Evolutionary conservation across 371 early-diverging fungal genomes (phyloP).

Genomic region (Lichtheimia hyalospora): DNA sequence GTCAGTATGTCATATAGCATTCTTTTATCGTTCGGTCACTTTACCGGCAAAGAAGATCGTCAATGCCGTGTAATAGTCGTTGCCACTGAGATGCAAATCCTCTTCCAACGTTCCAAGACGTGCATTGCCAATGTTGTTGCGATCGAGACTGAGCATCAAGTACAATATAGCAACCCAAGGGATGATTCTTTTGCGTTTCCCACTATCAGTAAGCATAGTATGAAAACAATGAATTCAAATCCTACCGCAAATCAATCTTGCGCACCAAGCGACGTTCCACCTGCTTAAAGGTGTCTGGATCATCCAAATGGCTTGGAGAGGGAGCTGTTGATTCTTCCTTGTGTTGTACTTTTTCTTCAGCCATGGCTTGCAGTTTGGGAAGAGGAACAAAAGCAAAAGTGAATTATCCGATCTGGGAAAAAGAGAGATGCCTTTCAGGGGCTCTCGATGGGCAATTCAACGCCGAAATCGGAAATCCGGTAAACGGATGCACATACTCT

Average conservation of each 20-base stretch:
- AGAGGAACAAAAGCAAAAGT: too few species aligned
- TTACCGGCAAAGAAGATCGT: conserved; percentile 44
- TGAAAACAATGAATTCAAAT: not conserved
- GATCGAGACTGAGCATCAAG: conserved; percentile 36
- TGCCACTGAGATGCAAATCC: conserved; percentile 34
- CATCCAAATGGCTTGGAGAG: not conserved
- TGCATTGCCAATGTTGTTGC: conserved; percentile 51
- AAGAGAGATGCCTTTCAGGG: too few species aligned
- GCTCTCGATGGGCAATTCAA: too few species aligned
- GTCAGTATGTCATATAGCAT: not conserved
- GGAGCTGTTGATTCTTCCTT: not conserved
- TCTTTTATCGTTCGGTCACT: too few species aligned
- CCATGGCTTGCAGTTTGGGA: not conserved
- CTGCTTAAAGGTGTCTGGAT: not conserved
- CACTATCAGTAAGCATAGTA: too few species aligned
- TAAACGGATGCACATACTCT: too few species aligned
- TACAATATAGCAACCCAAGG: conserved; percentile 42
- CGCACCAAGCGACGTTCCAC: conserved; percentile 12
- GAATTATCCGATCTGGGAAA: too few species aligned
- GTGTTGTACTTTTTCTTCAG: not conserved
- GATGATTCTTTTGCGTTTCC: conserved; percentile 24
- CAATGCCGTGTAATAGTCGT: conserved; percentile 43
- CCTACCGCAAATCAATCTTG: conserved; percentile 18
- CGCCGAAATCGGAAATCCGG: too few species aligned
- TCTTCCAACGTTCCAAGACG: conserved; percentile 35